A percentile compares a stretch with the other conserved stretches of the same genome.
Evolutionary conservation across 2,329 filamentous ascomycete species (phyloP).

Genomic region (Colletotrichum limetticola): DNA sequence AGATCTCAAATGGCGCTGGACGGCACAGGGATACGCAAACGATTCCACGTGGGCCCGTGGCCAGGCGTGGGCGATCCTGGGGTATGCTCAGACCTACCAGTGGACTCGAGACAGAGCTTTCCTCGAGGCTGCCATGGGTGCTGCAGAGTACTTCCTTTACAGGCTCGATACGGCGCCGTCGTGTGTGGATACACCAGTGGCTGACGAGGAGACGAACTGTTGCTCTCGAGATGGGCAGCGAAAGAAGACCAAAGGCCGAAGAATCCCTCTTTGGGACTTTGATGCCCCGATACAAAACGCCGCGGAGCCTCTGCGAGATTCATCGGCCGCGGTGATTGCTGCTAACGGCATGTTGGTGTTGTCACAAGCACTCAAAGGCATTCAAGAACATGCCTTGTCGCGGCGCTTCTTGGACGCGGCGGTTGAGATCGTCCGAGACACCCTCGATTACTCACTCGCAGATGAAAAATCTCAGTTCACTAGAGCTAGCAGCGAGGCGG

Average conservation of each 20-base stretch:
- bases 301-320: conserved; percentile 45
- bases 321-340: conserved; percentile 51
- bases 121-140: conserved; percentile 54
- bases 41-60: conserved; percentile 62
- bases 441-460: conserved; percentile 41
- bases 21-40: conserved; percentile 59
- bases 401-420: conserved; percentile 42
- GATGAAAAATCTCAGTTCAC: conserved; percentile 35
- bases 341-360: conserved; percentile 54
- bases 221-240: conserved; percentile 40
- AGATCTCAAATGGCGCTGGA: conserved; percentile 54
- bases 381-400: conserved; percentile 24
- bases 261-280: conserved; percentile 56
- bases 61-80: conserved; percentile 63
- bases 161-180: conserved; percentile 48
- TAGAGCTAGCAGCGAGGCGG: not conserved
- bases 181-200: conserved; percentile 42
- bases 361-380: conserved; percentile 41
- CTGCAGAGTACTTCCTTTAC: conserved; percentile 61
- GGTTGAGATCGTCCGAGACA: conserved; percentile 44
- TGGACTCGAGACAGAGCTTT: conserved; percentile 59
- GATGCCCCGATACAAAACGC: conserved; percentile 53
- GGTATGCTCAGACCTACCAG: conserved; percentile 59
- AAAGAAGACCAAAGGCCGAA: conserved; percentile 42
- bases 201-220: conserved; percentile 44